Evolutionary conservation across 495 filamentous ascomycete genomes (phyloP).

Genomic region (Neurospora sp.): DNA sequence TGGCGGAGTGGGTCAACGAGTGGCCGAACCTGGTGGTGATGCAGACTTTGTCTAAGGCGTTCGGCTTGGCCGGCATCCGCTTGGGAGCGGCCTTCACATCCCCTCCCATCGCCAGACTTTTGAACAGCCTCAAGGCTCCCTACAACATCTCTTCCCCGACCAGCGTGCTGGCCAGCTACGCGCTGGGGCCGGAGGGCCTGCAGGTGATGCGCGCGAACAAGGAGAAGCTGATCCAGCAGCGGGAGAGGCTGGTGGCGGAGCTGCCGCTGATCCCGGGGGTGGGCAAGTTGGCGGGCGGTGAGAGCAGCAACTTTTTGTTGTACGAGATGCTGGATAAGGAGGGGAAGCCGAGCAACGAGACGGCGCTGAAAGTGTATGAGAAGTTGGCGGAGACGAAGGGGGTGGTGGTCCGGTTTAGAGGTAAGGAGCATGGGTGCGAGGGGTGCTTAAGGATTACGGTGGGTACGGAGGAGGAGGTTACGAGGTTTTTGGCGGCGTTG

Average conservation of each 20-base stretch:
- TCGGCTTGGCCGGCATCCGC: slow-evolving; percentile 88
- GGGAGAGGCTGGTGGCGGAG: slow-evolving; percentile 62
- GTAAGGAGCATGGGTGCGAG: slow-evolving; percentile 80
- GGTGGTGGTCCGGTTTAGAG: slow-evolving; percentile 87
- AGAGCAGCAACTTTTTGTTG: slow-evolving; percentile 78
- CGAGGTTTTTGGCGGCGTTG: slow-evolving; percentile 61
- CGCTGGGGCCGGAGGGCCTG: slow-evolving; percentile 55
- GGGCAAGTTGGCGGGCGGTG: slow-evolving; percentile 71
- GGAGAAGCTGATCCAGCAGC: slow-evolving; percentile 59
- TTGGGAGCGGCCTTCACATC: slow-evolving; percentile 57
- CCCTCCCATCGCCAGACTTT: slow-evolving; percentile 49
- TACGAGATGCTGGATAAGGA: slow-evolving; percentile 70
- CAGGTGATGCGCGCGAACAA: slow-evolving; percentile 60
- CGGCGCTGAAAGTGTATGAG: slow-evolving; percentile 72
- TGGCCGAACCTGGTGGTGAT: slow-evolving; percentile 97
- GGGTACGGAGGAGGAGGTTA: slow-evolving; percentile 80
- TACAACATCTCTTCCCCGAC: slow-evolving; percentile 90
- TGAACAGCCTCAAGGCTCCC: slow-evolving; percentile 90
- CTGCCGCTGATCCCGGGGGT: slow-evolving; percentile 68
- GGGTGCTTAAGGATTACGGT: slow-evolving; percentile 89
- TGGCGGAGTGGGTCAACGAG: slow-evolving; percentile 88
- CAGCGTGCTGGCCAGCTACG: slow-evolving; percentile 65
- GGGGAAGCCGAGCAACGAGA: slow-evolving; percentile 66
- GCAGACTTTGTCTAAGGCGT: slow-evolving; percentile 95
- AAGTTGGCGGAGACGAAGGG: slow-evolving; percentile 74